phyloP scores from a whole-genome alignment of 2,329 filamentous ascomycete genomes.

The Mycosphaerella sp. region DNA sequence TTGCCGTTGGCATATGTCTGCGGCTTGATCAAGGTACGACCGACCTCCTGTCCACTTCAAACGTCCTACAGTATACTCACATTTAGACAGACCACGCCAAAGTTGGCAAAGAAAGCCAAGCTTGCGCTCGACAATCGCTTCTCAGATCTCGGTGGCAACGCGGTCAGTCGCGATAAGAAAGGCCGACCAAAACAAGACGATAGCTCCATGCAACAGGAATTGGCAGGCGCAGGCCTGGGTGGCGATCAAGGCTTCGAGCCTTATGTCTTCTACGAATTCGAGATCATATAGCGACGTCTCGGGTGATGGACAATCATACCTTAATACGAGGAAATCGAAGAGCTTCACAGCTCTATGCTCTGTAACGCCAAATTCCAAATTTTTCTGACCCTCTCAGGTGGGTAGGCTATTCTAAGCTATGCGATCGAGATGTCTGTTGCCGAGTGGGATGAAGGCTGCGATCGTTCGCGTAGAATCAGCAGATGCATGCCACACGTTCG shows the following conservation, averaged over 20 bases:
- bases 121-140: constrained; percentile 67
- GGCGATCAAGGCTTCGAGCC: constrained; percentile 84
- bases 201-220: constrained; percentile 67
- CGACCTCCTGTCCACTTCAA: neutral
- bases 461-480: neutral
- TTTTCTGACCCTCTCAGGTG: neutral
- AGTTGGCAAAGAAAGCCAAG: constrained; percentile 67
- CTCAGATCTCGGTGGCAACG: constrained; percentile 90
- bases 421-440: too few species aligned
- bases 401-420: too few species aligned
- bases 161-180: constrained; percentile 88
- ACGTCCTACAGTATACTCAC: neutral
- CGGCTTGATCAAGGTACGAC: constrained; percentile 70
- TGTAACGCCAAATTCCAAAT: neutral
- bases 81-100: constrained; percentile 65
- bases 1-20: constrained; percentile 84
- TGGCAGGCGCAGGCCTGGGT: constrained; percentile 65
- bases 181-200: constrained; percentile 89
- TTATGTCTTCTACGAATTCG: constrained; percentile 95
- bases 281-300: constrained; percentile 50
- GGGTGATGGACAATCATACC: neutral
- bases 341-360: neutral
- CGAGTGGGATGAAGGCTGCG: too few species aligned
- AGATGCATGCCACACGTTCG: too few species aligned
- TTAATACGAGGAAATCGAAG: neutral